phyloP scores from a whole-genome alignment of 495 filamentous ascomycete species.

The Astrocystis sublimbata region DNA sequence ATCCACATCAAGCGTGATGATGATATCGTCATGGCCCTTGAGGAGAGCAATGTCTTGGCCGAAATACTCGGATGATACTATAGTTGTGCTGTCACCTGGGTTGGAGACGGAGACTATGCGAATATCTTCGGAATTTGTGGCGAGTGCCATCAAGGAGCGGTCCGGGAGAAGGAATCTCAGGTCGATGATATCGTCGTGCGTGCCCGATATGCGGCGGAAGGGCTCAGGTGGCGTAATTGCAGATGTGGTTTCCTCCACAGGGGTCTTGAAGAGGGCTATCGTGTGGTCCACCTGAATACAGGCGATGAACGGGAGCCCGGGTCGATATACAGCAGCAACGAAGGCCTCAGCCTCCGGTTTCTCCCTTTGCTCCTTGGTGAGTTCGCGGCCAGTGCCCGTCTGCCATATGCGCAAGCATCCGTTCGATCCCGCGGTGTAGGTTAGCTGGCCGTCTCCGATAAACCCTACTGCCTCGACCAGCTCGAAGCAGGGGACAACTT shows the following conservation, averaged over 20 bases:
- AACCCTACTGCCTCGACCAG: constrained; percentile 83
- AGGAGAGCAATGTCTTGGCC: constrained; percentile 84
- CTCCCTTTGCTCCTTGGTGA: constrained; percentile 65
- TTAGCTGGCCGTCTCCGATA: constrained; percentile 63
- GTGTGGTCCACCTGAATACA: constrained; percentile 90
- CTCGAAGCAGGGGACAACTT: constrained; percentile 82
- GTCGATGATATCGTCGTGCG: constrained; percentile 96
- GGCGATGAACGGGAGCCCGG: constrained; percentile 64
- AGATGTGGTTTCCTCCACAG: constrained; percentile 32
- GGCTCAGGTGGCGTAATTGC: constrained; percentile 40
- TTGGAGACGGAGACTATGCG: constrained; percentile 68
- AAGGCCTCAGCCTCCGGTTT: constrained; percentile 77
- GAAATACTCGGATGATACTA: constrained; percentile 61
- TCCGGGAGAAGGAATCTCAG: constrained; percentile 79
- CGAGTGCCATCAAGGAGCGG: constrained; percentile 79
- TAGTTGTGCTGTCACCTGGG: constrained; percentile 29
- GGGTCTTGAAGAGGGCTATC: constrained; percentile 68
- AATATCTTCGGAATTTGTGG: constrained; percentile 93
- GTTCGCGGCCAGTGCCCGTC: constrained; percentile 69
- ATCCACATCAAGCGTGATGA: constrained; percentile 91
- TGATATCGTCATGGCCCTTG: constrained; percentile 89
- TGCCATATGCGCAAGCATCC: constrained; percentile 83
- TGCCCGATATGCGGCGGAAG: constrained; percentile 82
- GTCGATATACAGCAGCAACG: constrained; percentile 65
- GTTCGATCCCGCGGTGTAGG: constrained; percentile 84